Evolutionary conservation across 441 rosid species (phyloP).

Genomic region (Hura crepitans): DNA sequence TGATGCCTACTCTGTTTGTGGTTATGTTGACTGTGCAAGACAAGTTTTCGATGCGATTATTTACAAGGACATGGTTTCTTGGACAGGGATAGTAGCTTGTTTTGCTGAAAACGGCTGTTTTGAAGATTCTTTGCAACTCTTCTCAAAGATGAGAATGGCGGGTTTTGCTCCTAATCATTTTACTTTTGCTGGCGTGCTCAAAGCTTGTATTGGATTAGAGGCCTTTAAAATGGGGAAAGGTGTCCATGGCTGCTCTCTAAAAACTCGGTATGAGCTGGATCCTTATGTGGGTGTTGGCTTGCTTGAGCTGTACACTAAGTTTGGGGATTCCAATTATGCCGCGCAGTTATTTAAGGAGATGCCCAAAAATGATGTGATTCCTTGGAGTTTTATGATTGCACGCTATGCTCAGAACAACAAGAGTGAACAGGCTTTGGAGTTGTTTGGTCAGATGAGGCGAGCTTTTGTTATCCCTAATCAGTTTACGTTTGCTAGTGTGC

Average conservation of each 20-base stretch:
- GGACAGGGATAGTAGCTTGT: slow-evolving; percentile 79
- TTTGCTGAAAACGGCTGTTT: slow-evolving; percentile 62
- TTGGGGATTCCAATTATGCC: slow-evolving; percentile 43
- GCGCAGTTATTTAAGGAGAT: slow-evolving; percentile 57
- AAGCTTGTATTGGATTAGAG: slow-evolving; percentile 64
- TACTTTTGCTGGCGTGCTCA: slow-evolving; percentile 61
- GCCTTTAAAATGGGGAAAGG: slow-evolving; percentile 46
- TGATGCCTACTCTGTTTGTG: slow-evolving; percentile 58
- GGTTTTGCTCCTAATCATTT: slow-evolving; percentile 66
- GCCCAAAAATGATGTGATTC: slow-evolving; percentile 64
- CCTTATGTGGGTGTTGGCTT: slow-evolving; percentile 56
- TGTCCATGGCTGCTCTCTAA: slow-evolving; percentile 61
- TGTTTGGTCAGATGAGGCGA: slow-evolving; percentile 67
- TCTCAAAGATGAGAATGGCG: slow-evolving; percentile 52
- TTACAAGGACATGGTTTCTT: slow-evolving; percentile 66
- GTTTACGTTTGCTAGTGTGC: slow-evolving; percentile 64
- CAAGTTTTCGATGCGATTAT: slow-evolving; percentile 54
- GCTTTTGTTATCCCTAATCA: slow-evolving; percentile 64
- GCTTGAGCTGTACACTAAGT: slow-evolving; percentile 68
- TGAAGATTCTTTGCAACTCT: slow-evolving; percentile 42
- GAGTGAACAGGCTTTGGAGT: slow-evolving; percentile 49
- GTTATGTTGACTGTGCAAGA: slow-evolving; percentile 49
- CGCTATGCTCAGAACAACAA: slow-evolving; percentile 57
- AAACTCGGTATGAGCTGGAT: slow-evolving; percentile 54
- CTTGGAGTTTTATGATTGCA: slow-evolving; percentile 92